Evolutionary conservation across 257 asterid genomes (phyloP), one percentile per base, ranked within the genome.

Genomic region (Primulina eburnea): DNA sequence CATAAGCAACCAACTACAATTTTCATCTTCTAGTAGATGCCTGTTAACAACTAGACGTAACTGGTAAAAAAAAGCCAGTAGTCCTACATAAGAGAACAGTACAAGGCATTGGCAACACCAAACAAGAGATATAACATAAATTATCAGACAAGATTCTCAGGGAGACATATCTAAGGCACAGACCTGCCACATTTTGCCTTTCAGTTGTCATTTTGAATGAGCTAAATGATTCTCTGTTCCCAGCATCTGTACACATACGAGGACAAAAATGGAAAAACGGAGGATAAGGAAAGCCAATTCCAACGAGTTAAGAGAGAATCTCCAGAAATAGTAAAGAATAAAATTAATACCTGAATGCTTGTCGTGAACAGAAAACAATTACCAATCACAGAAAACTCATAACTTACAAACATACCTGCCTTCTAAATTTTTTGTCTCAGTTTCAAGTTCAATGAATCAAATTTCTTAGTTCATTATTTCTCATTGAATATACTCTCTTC

Each of bases 151-250:
- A 77, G 70, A 65, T 58, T 65, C 68, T 30, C n/a, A 52, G 47
- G 14, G 7, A 50, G 58, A 33, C 57, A 69, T 66, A 60, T 24
- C 16, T 2, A 67, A 64, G 47, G 53, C 12, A 43, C 53, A 43
- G 69, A 84, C 88, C 88, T 79, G 88, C 79, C 28, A 61, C 76
- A 1, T 76, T 76, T 57, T 74, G 88, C 63, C 58, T 62, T 5
- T 69, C 30, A 11, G 75, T 34, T 10, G 69, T 70, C 72, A 24
- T 20, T 78, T 62, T 37, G 58, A 32, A 65, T 8, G 73, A 8
- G 60, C 70, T 56, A 69, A 85, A 69, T 20, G 76, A 74, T 56
- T 65, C 71, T 47, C 69, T 35, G 24, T 68, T 73, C 72, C 62
- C 53, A 18, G 35, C 29, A 34, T 75, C 88, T 83, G 78, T 60